Conservation (phyloP, 345 rosid genomes). For the Eucalyptus sideroxylon region DNA sequence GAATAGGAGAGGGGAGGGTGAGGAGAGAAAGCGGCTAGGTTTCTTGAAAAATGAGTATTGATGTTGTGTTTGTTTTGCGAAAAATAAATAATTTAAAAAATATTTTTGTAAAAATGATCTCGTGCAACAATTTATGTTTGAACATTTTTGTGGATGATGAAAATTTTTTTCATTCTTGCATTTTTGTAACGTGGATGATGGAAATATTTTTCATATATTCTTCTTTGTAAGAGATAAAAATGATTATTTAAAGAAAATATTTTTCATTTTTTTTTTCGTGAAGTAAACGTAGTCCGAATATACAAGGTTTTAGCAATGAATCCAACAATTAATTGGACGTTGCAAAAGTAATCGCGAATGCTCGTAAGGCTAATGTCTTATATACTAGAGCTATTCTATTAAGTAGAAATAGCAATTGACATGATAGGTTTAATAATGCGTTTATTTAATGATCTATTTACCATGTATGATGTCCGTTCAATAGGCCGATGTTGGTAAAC, state of each 20-base stretch:
- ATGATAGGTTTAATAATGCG: background rate
- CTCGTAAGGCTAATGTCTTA: background rate
- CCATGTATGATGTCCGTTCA: background rate
- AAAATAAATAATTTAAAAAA: background rate
- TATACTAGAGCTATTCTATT: background rate
- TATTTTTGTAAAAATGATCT: accelerated
- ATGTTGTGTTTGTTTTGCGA: background rate
- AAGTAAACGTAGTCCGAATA: accelerated
- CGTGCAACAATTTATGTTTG: background rate
- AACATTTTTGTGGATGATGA: background rate
- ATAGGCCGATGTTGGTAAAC: background rate
- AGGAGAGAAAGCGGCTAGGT: background rate
- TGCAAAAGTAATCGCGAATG: background rate
- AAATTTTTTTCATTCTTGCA: background rate
- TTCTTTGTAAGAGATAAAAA: background rate
- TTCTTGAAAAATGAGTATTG: background rate
- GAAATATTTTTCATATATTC: background rate
- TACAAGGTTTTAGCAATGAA: background rate
- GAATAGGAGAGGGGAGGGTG: background rate
- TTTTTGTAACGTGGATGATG: accelerated
- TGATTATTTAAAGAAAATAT: background rate
- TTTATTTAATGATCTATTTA: background rate
- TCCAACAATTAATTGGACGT: background rate
- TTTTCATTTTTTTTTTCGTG: accelerated
- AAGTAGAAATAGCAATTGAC: background rate